Evolutionary conservation across 345 rosid species (phyloP).

Genomic region (Hirschfeldia incana): DNA sequence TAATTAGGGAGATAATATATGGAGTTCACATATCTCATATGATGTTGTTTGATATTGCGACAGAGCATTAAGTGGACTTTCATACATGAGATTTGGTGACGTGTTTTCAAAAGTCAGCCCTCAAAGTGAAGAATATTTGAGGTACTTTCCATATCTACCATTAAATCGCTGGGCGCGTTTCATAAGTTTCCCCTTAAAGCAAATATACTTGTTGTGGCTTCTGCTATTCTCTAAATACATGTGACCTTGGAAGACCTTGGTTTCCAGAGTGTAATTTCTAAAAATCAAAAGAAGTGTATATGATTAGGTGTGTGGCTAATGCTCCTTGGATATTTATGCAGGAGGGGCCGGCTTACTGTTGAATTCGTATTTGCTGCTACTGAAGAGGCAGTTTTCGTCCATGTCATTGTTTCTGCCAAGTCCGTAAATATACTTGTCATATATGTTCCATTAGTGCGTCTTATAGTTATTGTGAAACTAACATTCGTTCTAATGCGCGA

Average conservation of each 20-base stretch:
- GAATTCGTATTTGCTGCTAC: conserved; percentile 97
- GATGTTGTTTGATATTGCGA: conserved; percentile 31
- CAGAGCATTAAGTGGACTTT: conserved; percentile 72
- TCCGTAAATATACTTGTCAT: conserved; percentile 46
- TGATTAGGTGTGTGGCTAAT: conserved; percentile 21
- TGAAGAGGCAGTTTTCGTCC: conserved; percentile 89
- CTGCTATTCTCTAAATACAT: neutral
- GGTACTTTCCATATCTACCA: conserved; percentile 45
- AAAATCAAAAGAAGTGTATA: conserved; percentile 16
- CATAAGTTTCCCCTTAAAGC: neutral
- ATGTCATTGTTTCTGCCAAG: conserved; percentile 89
- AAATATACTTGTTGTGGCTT: conserved; percentile 1
- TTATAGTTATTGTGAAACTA: conserved; percentile 21
- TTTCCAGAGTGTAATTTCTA: conserved; percentile 1
- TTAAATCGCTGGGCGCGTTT: too few species aligned
- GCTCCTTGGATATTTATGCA: conserved; percentile 42
- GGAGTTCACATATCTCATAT: conserved; percentile 6
- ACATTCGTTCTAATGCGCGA: conserved; percentile 30
- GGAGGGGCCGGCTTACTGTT: conserved; percentile 86
- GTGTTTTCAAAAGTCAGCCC: conserved; percentile 82
- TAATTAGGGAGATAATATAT: neutral
- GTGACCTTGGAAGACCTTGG: conserved; percentile 11
- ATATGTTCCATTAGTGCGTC: conserved; percentile 26
- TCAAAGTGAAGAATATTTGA: conserved; percentile 70
- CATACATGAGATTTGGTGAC: conserved; percentile 95